Percentiles rank a stretch among this genome's conserved stretches.
Evolutionary conservation across 2,329 filamentous ascomycete genomes (phyloP).

Genomic region (Sporothrix phasma): DNA sequence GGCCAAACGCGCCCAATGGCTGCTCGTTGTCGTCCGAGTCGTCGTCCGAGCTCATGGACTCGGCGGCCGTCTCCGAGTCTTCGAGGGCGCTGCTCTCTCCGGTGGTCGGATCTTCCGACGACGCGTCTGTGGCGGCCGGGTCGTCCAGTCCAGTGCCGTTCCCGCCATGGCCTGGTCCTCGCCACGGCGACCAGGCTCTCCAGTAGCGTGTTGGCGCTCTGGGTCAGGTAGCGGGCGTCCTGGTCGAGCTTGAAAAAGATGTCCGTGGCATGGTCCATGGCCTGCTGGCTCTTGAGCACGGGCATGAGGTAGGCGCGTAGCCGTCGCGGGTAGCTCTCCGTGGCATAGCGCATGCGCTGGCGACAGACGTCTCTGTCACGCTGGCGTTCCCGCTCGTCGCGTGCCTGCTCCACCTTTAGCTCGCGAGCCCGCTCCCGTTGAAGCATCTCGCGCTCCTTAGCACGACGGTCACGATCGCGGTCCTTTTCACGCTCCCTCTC

Average conservation of each 20-base stretch:
- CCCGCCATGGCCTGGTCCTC: slow-evolving; percentile 12
- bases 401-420: neutral
- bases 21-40: slow-evolving; percentile 9
- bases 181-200: slow-evolving; percentile 16
- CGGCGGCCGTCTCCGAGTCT: slow-evolving; percentile 14
- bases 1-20: slow-evolving; percentile 6
- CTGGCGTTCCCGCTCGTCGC: slow-evolving; percentile 4
- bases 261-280: slow-evolving; percentile 17
- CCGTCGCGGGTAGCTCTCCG: slow-evolving; percentile 14
- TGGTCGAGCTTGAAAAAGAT: slow-evolving; percentile 18
- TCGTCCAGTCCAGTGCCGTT: slow-evolving; percentile 14
- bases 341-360: slow-evolving; percentile 13
- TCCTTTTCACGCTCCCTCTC: slow-evolving; percentile 1
- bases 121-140: neutral
- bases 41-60: slow-evolving; percentile 6
- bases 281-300: slow-evolving; percentile 16
- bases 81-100: slow-evolving; percentile 15
- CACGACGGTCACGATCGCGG: slow-evolving; percentile 4
- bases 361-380: slow-evolving; percentile 9
- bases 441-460: neutral
- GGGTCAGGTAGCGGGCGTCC: slow-evolving; percentile 17
- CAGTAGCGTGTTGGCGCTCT: slow-evolving; percentile 15
- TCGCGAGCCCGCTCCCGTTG: neutral
- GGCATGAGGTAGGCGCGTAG: slow-evolving; percentile 16
- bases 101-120: slow-evolving; percentile 5